These are phyloP conservation scores for Myriosclerotinia duriaeana DNA, from an alignment of 2,329 filamentous ascomycete species.

Conservation along the genomic window DNA sequence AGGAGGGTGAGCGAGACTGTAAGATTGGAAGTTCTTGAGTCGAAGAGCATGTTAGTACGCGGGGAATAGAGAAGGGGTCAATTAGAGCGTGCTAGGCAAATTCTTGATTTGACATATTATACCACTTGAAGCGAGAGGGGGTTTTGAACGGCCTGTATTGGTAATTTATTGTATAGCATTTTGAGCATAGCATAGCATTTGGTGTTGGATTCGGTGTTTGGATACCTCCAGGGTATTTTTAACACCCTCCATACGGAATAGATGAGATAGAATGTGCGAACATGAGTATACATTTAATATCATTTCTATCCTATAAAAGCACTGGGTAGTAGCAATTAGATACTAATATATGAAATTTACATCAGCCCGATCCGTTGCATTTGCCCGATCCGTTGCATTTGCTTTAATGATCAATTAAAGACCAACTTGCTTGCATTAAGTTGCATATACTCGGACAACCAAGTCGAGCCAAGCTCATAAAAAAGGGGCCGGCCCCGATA, in stretches of 20 bases:
- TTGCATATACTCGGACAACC: no score
- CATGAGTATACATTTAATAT: not conserved
- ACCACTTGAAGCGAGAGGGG: not conserved
- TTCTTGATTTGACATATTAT: not conserved
- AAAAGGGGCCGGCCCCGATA: no score
- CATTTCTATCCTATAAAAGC: not conserved
- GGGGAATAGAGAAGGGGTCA: not conserved
- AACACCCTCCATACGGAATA: not conserved
- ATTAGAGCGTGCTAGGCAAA: not conserved
- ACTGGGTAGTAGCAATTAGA: not conserved
- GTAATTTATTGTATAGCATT: not conserved
- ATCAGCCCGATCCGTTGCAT: not conserved
- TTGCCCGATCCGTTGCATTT: no score
- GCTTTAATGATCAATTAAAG: no score
- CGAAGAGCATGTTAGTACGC: not conserved
- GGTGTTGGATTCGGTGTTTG: slow-evolving; percentile 7
- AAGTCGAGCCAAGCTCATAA: no score
- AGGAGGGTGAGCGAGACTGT: slow-evolving; percentile 31
- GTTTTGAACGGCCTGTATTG: not conserved
- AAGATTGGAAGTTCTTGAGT: not conserved
- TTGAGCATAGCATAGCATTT: slow-evolving; percentile 10
- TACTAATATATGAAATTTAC: not conserved
- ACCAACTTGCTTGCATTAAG: no score
- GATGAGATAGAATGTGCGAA: not conserved
- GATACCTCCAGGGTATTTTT: not conserved